A percentile compares a stretch with the other conserved stretches of the same genome.
Evolutionary conservation across 1,139 yeast genomes (phyloP).

Genomic region (Suhomyces anneliseae): DNA sequence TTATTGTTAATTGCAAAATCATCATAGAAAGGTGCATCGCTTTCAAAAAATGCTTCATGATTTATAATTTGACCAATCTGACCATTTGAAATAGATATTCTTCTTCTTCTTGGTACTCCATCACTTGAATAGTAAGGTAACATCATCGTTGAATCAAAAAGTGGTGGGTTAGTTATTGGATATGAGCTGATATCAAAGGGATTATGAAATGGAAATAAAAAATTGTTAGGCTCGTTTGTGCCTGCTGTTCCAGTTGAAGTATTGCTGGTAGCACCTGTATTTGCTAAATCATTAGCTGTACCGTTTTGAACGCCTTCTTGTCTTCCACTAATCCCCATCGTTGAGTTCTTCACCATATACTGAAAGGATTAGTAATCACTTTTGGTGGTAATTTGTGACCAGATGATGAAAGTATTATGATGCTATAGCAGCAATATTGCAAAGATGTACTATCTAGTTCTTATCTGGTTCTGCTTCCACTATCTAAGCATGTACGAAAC

Average conservation of each 20-base stretch:
- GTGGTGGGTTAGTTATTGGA: constrained; percentile 67
- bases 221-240: constrained; percentile 5
- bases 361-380: too few species aligned
- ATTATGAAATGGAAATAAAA: constrained; percentile 26
- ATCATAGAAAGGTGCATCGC: constrained; percentile 19
- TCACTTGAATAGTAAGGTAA: constrained; percentile 39
- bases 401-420: too few species aligned
- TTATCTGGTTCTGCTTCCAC: too few species aligned
- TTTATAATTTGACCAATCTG: constrained; percentile 69
- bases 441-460: too few species aligned
- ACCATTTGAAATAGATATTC: constrained; percentile 74
- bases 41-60: constrained; percentile 44
- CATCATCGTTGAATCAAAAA: constrained; percentile 55
- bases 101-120: constrained; percentile 53
- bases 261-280: not conserved
- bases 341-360: too few species aligned
- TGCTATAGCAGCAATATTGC: too few species aligned
- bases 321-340: too few species aligned
- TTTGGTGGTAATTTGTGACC: too few species aligned
- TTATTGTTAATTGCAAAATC: constrained; percentile 9
- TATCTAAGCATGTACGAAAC: too few species aligned
- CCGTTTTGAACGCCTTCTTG: not conserved
- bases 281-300: not conserved
- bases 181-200: constrained; percentile 48
- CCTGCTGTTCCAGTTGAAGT: not conserved